Conservation (phyloP, 495 filamentous ascomycete species). For the Tuber umbilicatum region DNA sequence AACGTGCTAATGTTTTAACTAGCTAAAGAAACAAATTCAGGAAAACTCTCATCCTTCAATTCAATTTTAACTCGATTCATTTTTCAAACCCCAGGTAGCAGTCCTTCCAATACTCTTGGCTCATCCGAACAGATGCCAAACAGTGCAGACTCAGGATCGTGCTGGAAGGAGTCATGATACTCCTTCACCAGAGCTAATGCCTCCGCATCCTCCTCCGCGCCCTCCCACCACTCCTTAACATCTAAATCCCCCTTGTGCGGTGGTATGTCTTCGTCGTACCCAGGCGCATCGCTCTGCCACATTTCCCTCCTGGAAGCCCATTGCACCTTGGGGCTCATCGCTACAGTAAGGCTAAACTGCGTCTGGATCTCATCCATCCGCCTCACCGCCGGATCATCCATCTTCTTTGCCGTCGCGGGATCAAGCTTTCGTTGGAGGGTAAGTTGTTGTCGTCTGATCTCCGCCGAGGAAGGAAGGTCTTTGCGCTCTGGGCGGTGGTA, state of each 20-base stretch:
- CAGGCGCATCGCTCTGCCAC: background rate
- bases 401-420: background rate
- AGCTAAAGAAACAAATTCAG: background rate
- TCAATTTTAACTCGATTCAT: background rate
- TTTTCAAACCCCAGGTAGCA: background rate
- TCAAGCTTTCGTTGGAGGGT: background rate
- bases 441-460: background rate
- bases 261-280: background rate
- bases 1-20: background rate
- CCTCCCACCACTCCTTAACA: background rate
- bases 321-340: background rate
- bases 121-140: background rate
- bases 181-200: background rate
- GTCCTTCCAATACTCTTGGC: background rate
- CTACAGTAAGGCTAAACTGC: background rate
- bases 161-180: background rate
- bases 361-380: background rate
- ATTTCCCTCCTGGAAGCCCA: background rate
- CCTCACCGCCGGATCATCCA: background rate
- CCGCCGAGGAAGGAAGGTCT: background rate
- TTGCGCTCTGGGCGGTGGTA: background rate
- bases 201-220: background rate
- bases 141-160: conserved; percentile 1
- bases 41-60: background rate
- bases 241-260: background rate